Conservation (phyloP, 768 basidiomycete species). For the Coprinellus micaceus region DNA sequence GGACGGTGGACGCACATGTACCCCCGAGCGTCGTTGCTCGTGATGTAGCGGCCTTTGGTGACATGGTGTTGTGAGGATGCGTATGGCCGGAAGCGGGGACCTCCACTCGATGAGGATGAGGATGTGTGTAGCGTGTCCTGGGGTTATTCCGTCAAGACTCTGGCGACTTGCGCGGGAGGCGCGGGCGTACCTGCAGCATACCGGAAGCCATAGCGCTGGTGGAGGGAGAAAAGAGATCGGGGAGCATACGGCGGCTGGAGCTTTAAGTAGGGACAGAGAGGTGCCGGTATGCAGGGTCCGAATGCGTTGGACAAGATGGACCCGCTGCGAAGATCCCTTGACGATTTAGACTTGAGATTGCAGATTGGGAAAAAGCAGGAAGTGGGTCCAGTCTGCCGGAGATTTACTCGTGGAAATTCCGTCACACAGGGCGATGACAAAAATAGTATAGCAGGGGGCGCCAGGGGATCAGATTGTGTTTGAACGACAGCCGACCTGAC, state of each 20-base stretch:
- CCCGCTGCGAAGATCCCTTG: slow-evolving; percentile 11
- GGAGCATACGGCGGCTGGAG: slow-evolving; percentile 10
- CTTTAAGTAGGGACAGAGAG: slow-evolving; percentile 22
- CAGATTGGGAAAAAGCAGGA: background rate
- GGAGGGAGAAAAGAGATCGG: slow-evolving; percentile 21
- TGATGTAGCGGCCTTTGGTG: slow-evolving; percentile 84
- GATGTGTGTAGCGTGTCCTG: slow-evolving; percentile 41
- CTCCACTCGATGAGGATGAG: slow-evolving; percentile 32
- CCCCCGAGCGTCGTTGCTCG: slow-evolving; percentile 82
- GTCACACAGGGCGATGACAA: slow-evolving; percentile 10
- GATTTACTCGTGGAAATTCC: slow-evolving; percentile 15
- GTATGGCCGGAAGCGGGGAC: slow-evolving; percentile 60
- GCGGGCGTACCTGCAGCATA: slow-evolving; percentile 38
- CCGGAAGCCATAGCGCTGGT: slow-evolving; percentile 37
- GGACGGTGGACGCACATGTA: slow-evolving; percentile 74
- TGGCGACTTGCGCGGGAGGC: slow-evolving; percentile 9
- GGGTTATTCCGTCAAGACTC: slow-evolving; percentile 8
- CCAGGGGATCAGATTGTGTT: slow-evolving; percentile 7
- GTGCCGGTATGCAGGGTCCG: slow-evolving; percentile 12
- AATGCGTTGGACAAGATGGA: slow-evolving; percentile 3
- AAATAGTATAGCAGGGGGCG: slow-evolving; percentile 5
- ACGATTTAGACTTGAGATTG: slow-evolving; percentile 12
- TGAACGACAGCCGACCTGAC: slow-evolving; percentile 8
- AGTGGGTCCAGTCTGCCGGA: slow-evolving; percentile 8
- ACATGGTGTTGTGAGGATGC: slow-evolving; percentile 77